These are phyloP conservation scores for Cordyceps farinosa DNA, from an alignment of 2,329 filamentous ascomycete species.

Conservation along the genomic window DNA sequence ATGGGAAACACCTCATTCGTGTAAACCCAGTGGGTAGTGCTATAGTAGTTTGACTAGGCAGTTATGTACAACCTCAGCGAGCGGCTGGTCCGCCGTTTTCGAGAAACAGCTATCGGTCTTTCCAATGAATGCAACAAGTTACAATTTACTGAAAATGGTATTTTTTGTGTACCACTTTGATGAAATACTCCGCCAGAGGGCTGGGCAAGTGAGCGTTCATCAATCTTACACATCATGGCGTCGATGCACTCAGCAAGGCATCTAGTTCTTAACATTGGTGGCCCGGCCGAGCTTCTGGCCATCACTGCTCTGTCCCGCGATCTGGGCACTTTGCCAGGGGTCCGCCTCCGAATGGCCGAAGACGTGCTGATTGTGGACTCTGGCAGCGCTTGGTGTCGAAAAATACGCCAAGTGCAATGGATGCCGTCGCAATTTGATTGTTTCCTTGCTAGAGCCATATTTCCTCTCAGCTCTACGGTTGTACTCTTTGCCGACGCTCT, in stretches of 20 bases:
- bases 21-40: neutral
- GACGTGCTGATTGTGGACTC: neutral
- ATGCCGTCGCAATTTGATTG: neutral
- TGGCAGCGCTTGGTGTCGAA: neutral
- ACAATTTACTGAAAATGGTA: neutral
- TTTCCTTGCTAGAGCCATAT: neutral
- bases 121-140: neutral
- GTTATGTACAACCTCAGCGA: neutral
- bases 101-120: neutral
- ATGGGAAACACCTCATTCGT: neutral
- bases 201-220: neutral
- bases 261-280: neutral
- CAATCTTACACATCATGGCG: neutral
- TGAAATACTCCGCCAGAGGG: neutral
- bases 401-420: conserved; percentile 4
- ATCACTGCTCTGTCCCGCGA: neutral
- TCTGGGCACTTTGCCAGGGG: neutral
- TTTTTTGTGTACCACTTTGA: neutral
- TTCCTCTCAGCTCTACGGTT: conserved; percentile 7
- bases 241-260: neutral
- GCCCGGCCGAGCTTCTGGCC: neutral
- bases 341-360: neutral
- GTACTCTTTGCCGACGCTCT: neutral
- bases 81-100: neutral
- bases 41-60: neutral